Base-by-base conservation (phyloP, 2,329 filamentous ascomycete genomes). In the Cordyceps pruinosa region DNA sequence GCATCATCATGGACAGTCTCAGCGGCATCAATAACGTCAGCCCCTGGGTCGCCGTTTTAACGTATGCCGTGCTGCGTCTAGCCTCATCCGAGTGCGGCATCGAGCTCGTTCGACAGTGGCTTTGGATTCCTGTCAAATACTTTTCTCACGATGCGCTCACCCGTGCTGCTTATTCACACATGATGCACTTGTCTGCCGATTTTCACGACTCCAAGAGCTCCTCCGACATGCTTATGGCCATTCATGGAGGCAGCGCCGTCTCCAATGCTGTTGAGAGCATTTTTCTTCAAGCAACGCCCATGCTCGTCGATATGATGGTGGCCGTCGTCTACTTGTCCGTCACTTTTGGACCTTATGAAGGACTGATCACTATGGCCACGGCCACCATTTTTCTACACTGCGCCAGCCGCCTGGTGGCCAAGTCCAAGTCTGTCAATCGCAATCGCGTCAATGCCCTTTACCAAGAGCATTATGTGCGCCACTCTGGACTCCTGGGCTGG, bases 1-100 rank as follows among this genome's bases (percentile, higher is more conserved):
- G 90, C 61, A 83, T 89, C 58, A 85, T 96, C 61, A 86, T 89
- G 61, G 84, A 94, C 65, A 82, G 82, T 59, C 73, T 95, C 23
- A 77, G 77, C 30, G 74, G 77, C 9, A 69, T 66, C 35, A 76
- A 78, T 42, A 70, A 75, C 44, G 75, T 69, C 57, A 77, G 74
- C 53, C 75, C 77, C 1, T 83, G 81, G 81, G 61, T 74, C 4
- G 76, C 81, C 25, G 78, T 83, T 2, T 59, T 77, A 21, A 68
- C 81, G 19, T 83, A 81, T 59, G 78, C 79, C 12, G 66, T 67
- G 8, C 71, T 84, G 30, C 76, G 77, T 53, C 68, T 84, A n/a
- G 68, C 76, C 2, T 73, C 78, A 2, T 84, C 81, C 2, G 77
- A 82, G 57, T 78, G 78, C 5, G 81, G 81, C 1, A 72, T 84